Base-by-base conservation (phyloP, 2,329 filamentous ascomycete genomes). In the Sordariomycetes sp. region DNA sequence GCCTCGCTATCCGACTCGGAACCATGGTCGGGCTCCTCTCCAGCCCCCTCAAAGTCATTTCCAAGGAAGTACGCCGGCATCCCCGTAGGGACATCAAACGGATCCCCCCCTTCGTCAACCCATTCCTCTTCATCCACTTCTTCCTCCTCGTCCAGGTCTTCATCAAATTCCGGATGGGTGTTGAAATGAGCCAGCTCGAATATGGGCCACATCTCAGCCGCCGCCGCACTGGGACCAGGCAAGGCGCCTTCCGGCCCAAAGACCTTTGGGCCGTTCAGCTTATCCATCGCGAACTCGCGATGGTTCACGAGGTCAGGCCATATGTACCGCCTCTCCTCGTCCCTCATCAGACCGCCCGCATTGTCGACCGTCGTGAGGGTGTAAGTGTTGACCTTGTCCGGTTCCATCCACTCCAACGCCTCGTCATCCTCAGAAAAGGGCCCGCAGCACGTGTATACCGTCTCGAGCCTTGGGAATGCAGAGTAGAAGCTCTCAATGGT, bases 221-320 rank as follows among this genome's bases (percentile, higher is more conserved):
- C 62, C n/a, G 53, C 55, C 0, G 39, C 53, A 1, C 58, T 56
- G 1, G 64, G 34, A 0, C 56, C 34, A 13, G 45, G 22, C 45
- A 6, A 22, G 10, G 13, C 3, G 6, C 36, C 57, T 54, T 2
- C 59, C 24, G 25, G 57, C 53, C 25, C 61, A 55, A 6, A 63
- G 59, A 1, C 67, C 60, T 2, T 67, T 58, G 2, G 62, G 59
- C 45, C 45, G n/a, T 39, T 17, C 3, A 24, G 3, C 2, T 50
- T 22, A 2, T 22, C 45, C 32, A 62, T 61, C 1, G 66, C 67
- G 59, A 67, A 70, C 8, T 66, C 65, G 1, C 60, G 57, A 36
- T 70, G 62, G 0, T 64, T 60, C 3, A 65, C 62, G 0, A 65
- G 32, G 28, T 74, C 64, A 0, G 71, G 71, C 68, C 69, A 72